Conservation (phyloP, 1,284 basidiomycete genomes). For the Grifola frondosa region DNA sequence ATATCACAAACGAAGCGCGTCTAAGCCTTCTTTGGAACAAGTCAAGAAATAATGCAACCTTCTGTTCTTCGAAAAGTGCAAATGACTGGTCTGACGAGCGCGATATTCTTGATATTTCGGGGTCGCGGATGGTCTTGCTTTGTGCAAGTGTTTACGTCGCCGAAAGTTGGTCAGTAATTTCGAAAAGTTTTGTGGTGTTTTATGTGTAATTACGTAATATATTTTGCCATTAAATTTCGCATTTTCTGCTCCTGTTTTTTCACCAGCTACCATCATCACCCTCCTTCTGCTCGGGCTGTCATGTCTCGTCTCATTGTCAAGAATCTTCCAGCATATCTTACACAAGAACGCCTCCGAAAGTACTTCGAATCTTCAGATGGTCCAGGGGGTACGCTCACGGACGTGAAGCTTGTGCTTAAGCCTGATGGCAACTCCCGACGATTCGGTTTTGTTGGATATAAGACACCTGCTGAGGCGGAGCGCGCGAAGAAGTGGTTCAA, state of each 20-base stretch:
- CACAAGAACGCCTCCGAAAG: constrained; percentile 63
- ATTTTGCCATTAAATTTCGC: background rate
- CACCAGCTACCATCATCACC: background rate
- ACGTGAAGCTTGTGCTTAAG: constrained; percentile 82
- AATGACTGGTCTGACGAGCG: too few relatives aligned
- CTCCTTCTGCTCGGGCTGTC: background rate
- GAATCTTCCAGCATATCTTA: constrained; percentile 79
- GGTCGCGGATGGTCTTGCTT: too few relatives aligned
- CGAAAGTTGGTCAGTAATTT: too few relatives aligned
- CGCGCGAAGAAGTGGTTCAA: constrained; percentile 86
- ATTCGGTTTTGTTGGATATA: constrained; percentile 94
- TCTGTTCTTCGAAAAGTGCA: too few relatives aligned
- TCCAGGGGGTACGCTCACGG: constrained; percentile 79
- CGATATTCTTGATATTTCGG: too few relatives aligned
- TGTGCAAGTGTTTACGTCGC: too few relatives aligned
- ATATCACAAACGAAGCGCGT: too few relatives aligned
- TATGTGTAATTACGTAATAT: too few relatives aligned
- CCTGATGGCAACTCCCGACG: constrained; percentile 78
- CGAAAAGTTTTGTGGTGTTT: too few relatives aligned
- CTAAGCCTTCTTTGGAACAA: too few relatives aligned
- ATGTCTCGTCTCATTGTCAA: constrained; percentile 94
- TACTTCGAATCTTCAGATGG: constrained; percentile 67
- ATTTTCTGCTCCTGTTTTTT: constrained; percentile 10
- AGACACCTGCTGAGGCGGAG: constrained; percentile 74
- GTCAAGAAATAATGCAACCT: too few relatives aligned